These are phyloP conservation scores for Zygosaccharomyces lentus DNA, from an alignment of 805 yeast species.

Conservation along the genomic window DNA sequence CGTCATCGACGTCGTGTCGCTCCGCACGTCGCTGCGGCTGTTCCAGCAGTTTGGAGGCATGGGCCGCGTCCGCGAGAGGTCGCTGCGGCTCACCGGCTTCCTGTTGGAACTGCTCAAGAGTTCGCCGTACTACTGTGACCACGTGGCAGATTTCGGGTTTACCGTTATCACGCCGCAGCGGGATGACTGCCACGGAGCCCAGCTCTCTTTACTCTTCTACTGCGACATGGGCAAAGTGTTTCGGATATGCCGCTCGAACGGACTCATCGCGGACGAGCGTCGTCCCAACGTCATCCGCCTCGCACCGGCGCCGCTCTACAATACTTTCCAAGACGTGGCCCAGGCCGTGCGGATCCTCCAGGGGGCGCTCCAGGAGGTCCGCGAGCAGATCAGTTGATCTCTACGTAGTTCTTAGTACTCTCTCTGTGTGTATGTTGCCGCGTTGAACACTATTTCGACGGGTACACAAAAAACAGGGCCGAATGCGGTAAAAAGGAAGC, in stretches of 20 bases:
- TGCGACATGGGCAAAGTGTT: constrained; percentile 64
- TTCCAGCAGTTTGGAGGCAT: constrained; percentile 64
- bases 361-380: constrained; percentile 33
- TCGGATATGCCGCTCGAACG: constrained; percentile 45
- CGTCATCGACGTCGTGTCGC: constrained; percentile 75
- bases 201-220: constrained; percentile 67
- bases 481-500: constrained; percentile 1
- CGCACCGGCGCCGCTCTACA: constrained; percentile 85
- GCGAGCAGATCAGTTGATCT: not conserved
- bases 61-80: constrained; percentile 48
- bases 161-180: constrained; percentile 68
- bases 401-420: not conserved
- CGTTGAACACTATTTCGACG: constrained; percentile 1
- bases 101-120: constrained; percentile 45
- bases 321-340: constrained; percentile 62
- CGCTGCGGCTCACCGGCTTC: constrained; percentile 53
- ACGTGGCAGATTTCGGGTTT: constrained; percentile 41
- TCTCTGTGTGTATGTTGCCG: not conserved
- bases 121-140: constrained; percentile 45
- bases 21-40: constrained; percentile 61
- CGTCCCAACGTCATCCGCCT: constrained; percentile 84
- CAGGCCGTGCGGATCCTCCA: constrained; percentile 44
- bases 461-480: constrained; percentile 2
- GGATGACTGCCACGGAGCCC: constrained; percentile 66
- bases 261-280: constrained; percentile 82